phyloP scores from a whole-genome alignment of 192 early-diverging fungal species.

The Podila epicladia region DNA sequence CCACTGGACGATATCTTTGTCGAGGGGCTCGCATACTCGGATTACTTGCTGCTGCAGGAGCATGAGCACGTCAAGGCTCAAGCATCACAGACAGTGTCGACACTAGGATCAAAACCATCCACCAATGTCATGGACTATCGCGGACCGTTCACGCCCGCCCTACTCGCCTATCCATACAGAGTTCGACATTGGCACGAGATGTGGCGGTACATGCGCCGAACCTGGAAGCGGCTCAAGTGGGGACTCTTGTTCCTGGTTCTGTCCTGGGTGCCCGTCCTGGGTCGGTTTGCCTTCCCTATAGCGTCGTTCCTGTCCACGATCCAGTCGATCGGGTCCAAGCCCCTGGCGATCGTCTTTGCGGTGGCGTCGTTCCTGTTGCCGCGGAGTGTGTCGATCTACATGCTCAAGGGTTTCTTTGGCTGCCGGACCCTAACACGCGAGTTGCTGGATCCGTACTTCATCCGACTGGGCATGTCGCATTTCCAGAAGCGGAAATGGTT shows the following conservation, averaged over 20 bases:
- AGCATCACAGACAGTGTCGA: slow-evolving; percentile 8
- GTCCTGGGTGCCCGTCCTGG: slow-evolving; percentile 63
- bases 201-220: slow-evolving; percentile 56
- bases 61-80: slow-evolving; percentile 39
- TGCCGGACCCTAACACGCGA: slow-evolving; percentile 66
- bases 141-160: slow-evolving; percentile 49
- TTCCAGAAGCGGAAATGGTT: slow-evolving; percentile 66
- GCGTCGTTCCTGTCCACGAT: slow-evolving; percentile 61
- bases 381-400: slow-evolving; percentile 33
- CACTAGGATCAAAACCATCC: slow-evolving; percentile 15
- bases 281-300: slow-evolving; percentile 59
- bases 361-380: slow-evolving; percentile 54
- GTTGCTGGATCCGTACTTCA: slow-evolving; percentile 72
- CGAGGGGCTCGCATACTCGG: slow-evolving; percentile 57
- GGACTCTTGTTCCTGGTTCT: slow-evolving; percentile 55
- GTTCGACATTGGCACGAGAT: slow-evolving; percentile 61
- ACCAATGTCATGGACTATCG: slow-evolving; percentile 47
- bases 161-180: slow-evolving; percentile 38
- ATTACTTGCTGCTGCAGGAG: slow-evolving; percentile 49
- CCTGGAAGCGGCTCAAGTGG: slow-evolving; percentile 54
- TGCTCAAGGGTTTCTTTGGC: slow-evolving; percentile 60
- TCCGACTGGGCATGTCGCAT: slow-evolving; percentile 55
- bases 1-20: slow-evolving; percentile 69
- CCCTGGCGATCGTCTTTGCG: slow-evolving; percentile 49
- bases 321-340: slow-evolving; percentile 57